Base-by-base conservation (phyloP, 1,139 yeast genomes). In the Kodamaea sp. region DNA sequence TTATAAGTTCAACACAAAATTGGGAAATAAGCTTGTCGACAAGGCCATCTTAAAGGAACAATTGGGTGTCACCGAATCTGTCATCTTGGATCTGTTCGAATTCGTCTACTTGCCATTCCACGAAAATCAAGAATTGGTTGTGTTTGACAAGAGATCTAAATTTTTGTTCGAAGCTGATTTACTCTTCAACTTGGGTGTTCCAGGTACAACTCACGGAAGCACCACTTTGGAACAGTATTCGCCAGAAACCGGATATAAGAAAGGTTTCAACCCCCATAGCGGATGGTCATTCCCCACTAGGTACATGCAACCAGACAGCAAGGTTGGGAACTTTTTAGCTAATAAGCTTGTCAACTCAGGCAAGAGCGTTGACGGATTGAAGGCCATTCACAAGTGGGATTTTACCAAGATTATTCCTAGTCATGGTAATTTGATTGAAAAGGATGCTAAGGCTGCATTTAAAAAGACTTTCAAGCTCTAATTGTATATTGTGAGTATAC, bases 11-110 rank as follows among this genome's bases (percentile, higher is more conserved):
- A 51, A 55, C 3, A 41, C 47, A 7, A 40, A 43, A 3, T 23
- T 46, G 11, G 73, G 61, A 2, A 55, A 67, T 44, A 53, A 57
- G 39, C 33, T 64, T 7, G 40, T 63, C 28, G 54, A 49, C 29
- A 47, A 49, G 22, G 36, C 41, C 2, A 49, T 35, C 4, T 51
- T 65, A 33, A 33, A 47, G 23, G 49, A 50, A 19, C 34, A 48
- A 13, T 37, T 68, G 13, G 59, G 58, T 3, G 40, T 55, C 24
- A 30, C 39, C 4, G 58, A 53, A 26, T 27, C 42, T 1, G 43
- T 39, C 4, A 46, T 54, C 25, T 37, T 47, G 31, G 48, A 51
- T 31, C 48, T 47, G 36, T 55, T 55, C 32, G 55, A 54, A 42
- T 55, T 55, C 27, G 60, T 55, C 5, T 56, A 49, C 37, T 48